Base-by-base conservation (phyloP, 2,329 filamentous ascomycete species). In the Pseudogymnoascus sp. region DNA sequence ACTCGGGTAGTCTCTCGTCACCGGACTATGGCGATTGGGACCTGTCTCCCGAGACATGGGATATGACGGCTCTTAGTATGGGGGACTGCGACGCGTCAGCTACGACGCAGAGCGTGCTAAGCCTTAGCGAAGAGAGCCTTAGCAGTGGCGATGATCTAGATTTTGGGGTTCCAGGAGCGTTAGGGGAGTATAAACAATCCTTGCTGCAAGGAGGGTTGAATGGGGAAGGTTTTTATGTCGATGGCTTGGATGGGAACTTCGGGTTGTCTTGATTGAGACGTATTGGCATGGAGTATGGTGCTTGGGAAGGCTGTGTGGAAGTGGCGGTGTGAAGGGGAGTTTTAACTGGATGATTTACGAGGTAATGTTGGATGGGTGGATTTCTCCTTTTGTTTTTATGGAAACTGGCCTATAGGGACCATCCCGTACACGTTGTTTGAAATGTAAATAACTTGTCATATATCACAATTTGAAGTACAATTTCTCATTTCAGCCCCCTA, bases 71-170 rank as follows among this genome's bases (percentile, higher is more conserved):
- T 70, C 71, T 59, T 65, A 74, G 67, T 48, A 70, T 71, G 64
- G 72, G 73, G n/a, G 74, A 75, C 56, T 67, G 72, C 35, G 59
- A 34, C 21, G 61, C 61, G 45, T 60, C 69, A 62, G 62, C 70
- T 63, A 57, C 71, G 65, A 71, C 79, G 28, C 79, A 80, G 64
- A 83, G 81, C 62, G 79, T 82, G 3, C 70, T 82, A 28, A 83
- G 81, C 69, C 80, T 82, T 62, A 82, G 79, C 5, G 81, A 83
- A 52, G 82, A 84, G 67, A 83, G 80, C 61, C 65, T 83, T 61
- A 82, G 75, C 13, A 81, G 80, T 13, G 78, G 80, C 2, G 75
- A 76, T 52, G 77, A 77, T 12, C 57, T 55, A 21, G 59, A 41
- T 58, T 45, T 57, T 38, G 30, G 55, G 30, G 57, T 12, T 5